A percentile compares a stretch with the other conserved stretches of the same genome.
These are phyloP conservation scores for Fusarium clavum DNA, from an alignment of 2,329 filamentous ascomycete genomes.

Conservation along the genomic window DNA sequence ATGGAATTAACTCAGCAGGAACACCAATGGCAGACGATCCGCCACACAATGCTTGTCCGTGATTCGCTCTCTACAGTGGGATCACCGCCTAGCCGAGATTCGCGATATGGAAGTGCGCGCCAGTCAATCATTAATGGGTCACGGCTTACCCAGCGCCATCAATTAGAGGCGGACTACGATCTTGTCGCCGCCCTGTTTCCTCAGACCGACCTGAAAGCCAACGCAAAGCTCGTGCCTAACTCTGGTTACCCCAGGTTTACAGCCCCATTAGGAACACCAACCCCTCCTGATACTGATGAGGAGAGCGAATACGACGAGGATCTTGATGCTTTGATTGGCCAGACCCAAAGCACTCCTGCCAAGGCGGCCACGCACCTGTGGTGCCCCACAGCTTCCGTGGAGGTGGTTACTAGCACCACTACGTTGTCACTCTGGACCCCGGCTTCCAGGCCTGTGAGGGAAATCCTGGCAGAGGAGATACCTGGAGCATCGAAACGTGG, in stretches of 20 bases:
- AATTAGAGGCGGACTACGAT: conserved; percentile 32
- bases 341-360: conserved; percentile 21
- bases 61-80: conserved; percentile 63
- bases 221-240: conserved; percentile 17
- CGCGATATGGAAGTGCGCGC: conserved; percentile 35
- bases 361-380: conserved; percentile 38
- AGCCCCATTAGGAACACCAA: conserved; percentile 49
- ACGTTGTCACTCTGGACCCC: conserved; percentile 42
- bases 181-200: conserved; percentile 25
- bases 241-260: conserved; percentile 35
- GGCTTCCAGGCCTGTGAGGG: conserved; percentile 21
- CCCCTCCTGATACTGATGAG: conserved; percentile 65
- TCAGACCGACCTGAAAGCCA: conserved; percentile 29
- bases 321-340: conserved; percentile 29
- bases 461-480: conserved; percentile 20
- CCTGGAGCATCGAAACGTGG: conserved; percentile 12
- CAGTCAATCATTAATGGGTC: conserved; percentile 8
- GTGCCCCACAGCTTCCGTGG: conserved; percentile 34
- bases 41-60: conserved; percentile 60
- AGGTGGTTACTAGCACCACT: conserved; percentile 10
- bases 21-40: conserved; percentile 69
- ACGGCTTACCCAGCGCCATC: conserved; percentile 28
- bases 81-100: conserved; percentile 43
- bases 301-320: conserved; percentile 52
- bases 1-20: conserved; percentile 71